Evolutionary conservation across 2,329 filamentous ascomycete genomes (phyloP).

Genomic region (Davidsoniella virescens): DNA sequence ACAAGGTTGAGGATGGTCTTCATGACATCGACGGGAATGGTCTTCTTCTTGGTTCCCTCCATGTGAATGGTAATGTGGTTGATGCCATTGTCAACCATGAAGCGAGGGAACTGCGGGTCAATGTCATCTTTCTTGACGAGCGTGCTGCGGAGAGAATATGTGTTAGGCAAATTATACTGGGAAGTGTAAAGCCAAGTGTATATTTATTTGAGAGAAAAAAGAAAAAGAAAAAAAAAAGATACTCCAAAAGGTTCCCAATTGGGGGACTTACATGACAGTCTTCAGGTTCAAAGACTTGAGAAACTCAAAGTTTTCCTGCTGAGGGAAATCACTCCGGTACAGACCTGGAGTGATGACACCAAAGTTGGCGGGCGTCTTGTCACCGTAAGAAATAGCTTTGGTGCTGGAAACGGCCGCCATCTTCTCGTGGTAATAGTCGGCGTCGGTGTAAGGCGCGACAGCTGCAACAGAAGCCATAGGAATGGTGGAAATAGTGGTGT

Average conservation of each 20-base stretch:
- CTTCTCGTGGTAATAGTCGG: not conserved
- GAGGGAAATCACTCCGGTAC: constrained; percentile 70
- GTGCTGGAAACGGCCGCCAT: not conserved
- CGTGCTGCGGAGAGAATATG: constrained; percentile 27
- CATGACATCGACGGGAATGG: constrained; percentile 52
- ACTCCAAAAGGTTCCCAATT: too few species aligned
- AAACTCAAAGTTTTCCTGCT: constrained; percentile 52
- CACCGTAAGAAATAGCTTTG: too few species aligned
- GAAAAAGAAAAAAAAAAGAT: not conserved
- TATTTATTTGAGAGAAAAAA: not conserved
- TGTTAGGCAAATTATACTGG: not conserved
- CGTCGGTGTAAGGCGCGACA: too few species aligned
- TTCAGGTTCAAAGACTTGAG: constrained; percentile 53
- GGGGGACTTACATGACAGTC: constrained; percentile 52
- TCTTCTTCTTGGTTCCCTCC: constrained; percentile 73
- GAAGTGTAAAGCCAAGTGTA: not conserved
- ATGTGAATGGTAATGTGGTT: constrained; percentile 61
- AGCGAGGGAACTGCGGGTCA: constrained; percentile 35
- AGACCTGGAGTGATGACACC: constrained; percentile 57
- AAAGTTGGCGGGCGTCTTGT: constrained; percentile 50
- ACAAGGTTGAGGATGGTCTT: constrained; percentile 53
- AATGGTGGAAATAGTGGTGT: too few species aligned
- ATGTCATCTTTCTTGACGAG: constrained; percentile 46
- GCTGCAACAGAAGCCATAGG: too few species aligned
- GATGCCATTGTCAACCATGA: constrained; percentile 52